phyloP scores from a whole-genome alignment of 169 alveolate genomes.

The Cryptosporidium ubiquitum region DNA sequence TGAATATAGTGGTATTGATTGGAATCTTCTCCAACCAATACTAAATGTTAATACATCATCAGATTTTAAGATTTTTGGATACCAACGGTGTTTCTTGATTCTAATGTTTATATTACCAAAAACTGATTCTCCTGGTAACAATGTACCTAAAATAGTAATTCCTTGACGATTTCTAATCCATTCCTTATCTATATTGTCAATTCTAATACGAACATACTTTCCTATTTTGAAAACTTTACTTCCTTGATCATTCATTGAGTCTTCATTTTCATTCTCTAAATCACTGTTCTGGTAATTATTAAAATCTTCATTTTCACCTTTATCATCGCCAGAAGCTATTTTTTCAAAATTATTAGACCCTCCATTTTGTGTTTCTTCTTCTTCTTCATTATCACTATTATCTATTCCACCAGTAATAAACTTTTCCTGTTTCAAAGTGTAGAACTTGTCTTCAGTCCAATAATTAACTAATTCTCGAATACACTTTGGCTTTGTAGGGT shows the following conservation, averaged over 20 bases:
- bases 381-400: conserved; percentile 77
- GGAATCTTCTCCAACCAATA: conserved; percentile 99
- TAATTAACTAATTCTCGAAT: conserved; percentile 13
- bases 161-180: conserved; percentile 60
- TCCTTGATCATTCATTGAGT: conserved; percentile 15
- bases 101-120: conserved; percentile 88
- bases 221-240: conserved; percentile 85
- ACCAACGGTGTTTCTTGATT: conserved; percentile 95
- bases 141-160: conserved; percentile 82
- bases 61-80: conserved; percentile 95
- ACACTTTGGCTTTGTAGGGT: conserved; percentile 35
- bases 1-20: conserved; percentile 95
- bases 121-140: conserved; percentile 84
- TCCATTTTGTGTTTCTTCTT: too few species aligned
- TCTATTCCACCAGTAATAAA: conserved; percentile 80
- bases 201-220: conserved; percentile 89
- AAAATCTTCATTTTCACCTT: conserved; percentile 67
- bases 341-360: neutral
- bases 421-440: conserved; percentile 1
- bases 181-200: conserved; percentile 81
- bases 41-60: conserved; percentile 96
- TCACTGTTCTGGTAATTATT: conserved; percentile 73
- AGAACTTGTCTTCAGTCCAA: conserved; percentile 27
- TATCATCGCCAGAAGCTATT: neutral
- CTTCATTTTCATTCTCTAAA: conserved; percentile 81